Evolutionary conservation across 345 rosid species (phyloP).

Genomic region (Excoecaria cochinchinensis): DNA sequence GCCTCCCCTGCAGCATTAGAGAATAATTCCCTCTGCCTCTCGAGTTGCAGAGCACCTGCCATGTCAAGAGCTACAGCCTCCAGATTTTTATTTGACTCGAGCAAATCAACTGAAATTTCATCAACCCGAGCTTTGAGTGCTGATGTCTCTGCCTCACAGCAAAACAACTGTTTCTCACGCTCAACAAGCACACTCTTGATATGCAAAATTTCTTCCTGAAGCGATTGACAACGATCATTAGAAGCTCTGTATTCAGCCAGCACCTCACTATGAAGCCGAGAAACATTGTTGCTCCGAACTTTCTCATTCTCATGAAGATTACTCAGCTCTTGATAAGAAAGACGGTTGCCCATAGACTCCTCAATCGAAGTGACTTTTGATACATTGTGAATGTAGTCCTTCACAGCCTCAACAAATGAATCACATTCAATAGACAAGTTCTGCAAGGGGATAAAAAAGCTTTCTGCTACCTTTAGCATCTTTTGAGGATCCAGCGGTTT

Average conservation of each 20-base stretch:
- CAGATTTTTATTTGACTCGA: conserved; percentile 30
- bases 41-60: conserved; percentile 17
- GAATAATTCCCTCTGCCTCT: conserved; percentile 19
- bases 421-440: background rate
- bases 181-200: conserved; percentile 24
- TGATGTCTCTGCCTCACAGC: conserved; percentile 39
- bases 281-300: conserved; percentile 27
- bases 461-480: conserved; percentile 11
- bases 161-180: conserved; percentile 30
- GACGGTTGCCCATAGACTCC: background rate
- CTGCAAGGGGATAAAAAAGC: background rate
- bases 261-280: conserved; percentile 29
- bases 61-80: conserved; percentile 22
- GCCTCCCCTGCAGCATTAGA: conserved; percentile 24
- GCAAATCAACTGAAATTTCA: conserved; percentile 24
- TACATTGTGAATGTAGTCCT: background rate
- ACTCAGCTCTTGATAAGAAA: conserved; percentile 27
- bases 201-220: conserved; percentile 26
- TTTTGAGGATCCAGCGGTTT: background rate
- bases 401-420: conserved; percentile 5
- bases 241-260: conserved; percentile 29
- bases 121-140: conserved; percentile 13
- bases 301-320: conserved; percentile 24
- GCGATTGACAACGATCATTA: conserved; percentile 14
- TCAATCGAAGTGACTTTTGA: conserved; percentile 1